Evolutionary conservation across 768 basidiomycete genomes (phyloP).

Genomic region (Pisolithus orientalis): DNA sequence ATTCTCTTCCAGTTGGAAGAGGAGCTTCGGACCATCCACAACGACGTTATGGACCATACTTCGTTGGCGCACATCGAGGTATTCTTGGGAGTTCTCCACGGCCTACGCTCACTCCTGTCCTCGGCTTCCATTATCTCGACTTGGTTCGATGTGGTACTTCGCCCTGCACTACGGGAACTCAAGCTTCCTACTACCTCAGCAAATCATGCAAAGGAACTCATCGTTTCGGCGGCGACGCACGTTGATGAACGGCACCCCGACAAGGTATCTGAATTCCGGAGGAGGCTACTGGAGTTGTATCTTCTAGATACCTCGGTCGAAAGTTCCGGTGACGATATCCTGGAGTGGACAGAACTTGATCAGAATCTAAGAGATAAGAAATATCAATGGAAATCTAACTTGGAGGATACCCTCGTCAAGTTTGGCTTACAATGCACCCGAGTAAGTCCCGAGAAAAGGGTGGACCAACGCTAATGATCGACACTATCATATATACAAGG

Average conservation of each 20-base stretch:
- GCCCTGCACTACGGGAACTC: slow-evolving; percentile 73
- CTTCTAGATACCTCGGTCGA: slow-evolving; percentile 74
- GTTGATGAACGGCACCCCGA: slow-evolving; percentile 39
- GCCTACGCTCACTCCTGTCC: slow-evolving; percentile 55
- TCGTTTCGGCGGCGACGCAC: slow-evolving; percentile 52
- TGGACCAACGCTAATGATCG: slow-evolving; percentile 2
- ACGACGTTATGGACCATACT: slow-evolving; percentile 59
- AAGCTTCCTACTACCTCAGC: slow-evolving; percentile 52
- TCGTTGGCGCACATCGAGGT: slow-evolving; percentile 56
- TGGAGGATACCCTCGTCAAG: slow-evolving; percentile 67
- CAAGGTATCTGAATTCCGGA: slow-evolving; percentile 59
- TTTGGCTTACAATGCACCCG: slow-evolving; percentile 58
- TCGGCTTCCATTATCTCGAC: slow-evolving; percentile 62
- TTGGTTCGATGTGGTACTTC: slow-evolving; percentile 79
- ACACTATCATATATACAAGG: slow-evolving; percentile 36
- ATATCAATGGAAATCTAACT: slow-evolving; percentile 67
- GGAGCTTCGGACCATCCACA: slow-evolving; percentile 58
- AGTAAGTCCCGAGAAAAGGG: slow-evolving; percentile 38
- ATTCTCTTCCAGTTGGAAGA: slow-evolving; percentile 52
- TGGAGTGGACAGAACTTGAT: slow-evolving; percentile 70
- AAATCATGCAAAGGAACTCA: slow-evolving; percentile 65
- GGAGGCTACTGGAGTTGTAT: slow-evolving; percentile 67
- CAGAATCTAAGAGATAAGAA: slow-evolving; percentile 53
- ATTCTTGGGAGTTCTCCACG: slow-evolving; percentile 60
- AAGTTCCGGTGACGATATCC: slow-evolving; percentile 60